Evolutionary conservation across 2,329 filamentous ascomycete species (phyloP), one percentile per base, ranked within the genome.

Genomic region (Lasiodiplodia theobromae): DNA sequence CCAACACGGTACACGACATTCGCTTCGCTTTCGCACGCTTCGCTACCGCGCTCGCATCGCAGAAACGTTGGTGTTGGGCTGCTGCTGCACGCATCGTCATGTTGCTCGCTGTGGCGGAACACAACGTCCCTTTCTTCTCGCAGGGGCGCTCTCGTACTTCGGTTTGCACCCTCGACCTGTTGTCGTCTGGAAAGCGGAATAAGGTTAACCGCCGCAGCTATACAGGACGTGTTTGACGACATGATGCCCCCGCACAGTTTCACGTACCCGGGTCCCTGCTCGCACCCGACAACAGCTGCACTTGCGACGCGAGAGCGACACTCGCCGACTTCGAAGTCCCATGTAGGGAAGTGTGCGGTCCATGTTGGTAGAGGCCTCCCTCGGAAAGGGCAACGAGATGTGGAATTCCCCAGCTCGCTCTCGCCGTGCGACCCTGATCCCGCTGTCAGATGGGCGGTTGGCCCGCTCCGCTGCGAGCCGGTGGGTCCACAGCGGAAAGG

Each of bases 401-500:
- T 18, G 18, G 60, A 10, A 12, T 25, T 11, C 28, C 60, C 28
- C 47, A 52, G 47, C 44, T 52, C 60, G 44, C 31, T 64, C 25
- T 52, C 44, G 28, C 51, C 21, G 67, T 68, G 38, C 31, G 31
- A 68, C 51, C n/a, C 21, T 31, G 40, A 28, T 57, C 40, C 52
- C 67, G 67, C 67, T 65, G 67, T 65, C 67, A 68, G 67, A 68
- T 51, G 52, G 44, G 18, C 49, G 49, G 56, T 40, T 52, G 57
- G 49, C n/a, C 57, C 44, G 56, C 56, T 47, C 49, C 51, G 65
- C 65, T 54, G 54, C 40, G n/a, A 16, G 37, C 12, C 28, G 65
- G 53, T 38, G 47, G 53, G 31, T 23, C 58, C 28, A 28, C 38
- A 14, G 67, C 60, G 67, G 60, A 63, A 40, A 57, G 58, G 51